phyloP scores from a whole-genome alignment of 192 early-diverging fungal genomes.

The Chytriomyces sp. region DNA sequence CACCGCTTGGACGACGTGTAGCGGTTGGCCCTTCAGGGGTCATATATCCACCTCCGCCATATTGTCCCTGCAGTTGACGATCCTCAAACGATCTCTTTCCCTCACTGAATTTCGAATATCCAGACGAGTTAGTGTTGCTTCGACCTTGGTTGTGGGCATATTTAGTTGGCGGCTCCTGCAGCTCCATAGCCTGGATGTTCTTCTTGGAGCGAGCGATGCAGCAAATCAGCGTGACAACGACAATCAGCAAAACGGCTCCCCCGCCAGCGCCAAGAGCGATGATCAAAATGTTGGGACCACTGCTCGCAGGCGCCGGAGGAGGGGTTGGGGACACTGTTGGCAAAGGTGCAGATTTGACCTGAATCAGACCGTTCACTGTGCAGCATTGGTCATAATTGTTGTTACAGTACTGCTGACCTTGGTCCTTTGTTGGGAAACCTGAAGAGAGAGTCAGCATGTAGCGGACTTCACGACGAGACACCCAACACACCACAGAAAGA shows the following conservation, averaged over 20 bases:
- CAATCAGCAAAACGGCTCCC: background rate
- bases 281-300: background rate
- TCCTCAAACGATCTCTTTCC: background rate
- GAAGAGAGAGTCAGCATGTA: background rate
- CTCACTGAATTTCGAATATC: background rate
- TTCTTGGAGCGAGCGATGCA: too few species aligned
- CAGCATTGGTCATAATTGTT: slow-evolving; percentile 12
- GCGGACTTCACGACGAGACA: background rate
- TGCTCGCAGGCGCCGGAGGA: background rate
- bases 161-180: background rate
- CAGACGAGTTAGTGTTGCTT: background rate
- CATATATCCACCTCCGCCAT: too few species aligned
- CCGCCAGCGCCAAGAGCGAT: slow-evolving; percentile 17
- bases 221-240: background rate
- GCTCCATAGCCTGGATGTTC: too few species aligned
- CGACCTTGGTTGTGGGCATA: background rate
- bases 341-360: background rate
- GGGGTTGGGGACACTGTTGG: background rate
- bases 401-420: slow-evolving; percentile 10
- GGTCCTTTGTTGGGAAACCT: background rate
- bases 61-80: background rate
- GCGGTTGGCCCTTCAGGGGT: too few species aligned
- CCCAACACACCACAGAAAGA: background rate
- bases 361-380: slow-evolving; percentile 12
- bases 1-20: too few species aligned